Evolutionary conservation across 805 yeast genomes (phyloP), one percentile per base, ranked within the genome.

Genomic region (Candida sphagnicola): DNA sequence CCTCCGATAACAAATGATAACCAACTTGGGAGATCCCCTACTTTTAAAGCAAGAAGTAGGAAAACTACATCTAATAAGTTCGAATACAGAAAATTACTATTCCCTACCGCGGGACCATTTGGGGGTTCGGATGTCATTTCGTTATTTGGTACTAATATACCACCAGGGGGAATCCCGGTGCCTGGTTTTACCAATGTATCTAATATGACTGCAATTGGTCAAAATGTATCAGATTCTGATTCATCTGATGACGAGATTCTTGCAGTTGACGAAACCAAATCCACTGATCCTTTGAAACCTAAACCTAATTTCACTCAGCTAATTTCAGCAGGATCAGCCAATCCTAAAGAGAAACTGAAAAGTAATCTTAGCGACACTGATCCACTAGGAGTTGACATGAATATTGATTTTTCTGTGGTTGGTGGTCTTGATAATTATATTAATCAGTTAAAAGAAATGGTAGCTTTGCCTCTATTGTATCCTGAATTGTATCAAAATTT

Each of bases 31-130:
- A 49, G 44, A 29, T 28, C 29, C 3, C 30, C 39, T 50, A 24
- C 62, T 42, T 17, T 48, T 37, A 37, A 47, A 28, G 35, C 40
- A 8, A 66, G 72, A 47, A 49, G 64, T 31, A 59, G 72, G 29
- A 60, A 65, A n/a, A 61, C 70, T 14, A 53, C 62, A 5, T 56
- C 67, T 13, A 54, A 53, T 38, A 77, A 75, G 31, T 76, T 73
- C 18, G 74, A 67, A 30, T 65, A 59, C 39, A 57, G 84, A 29
- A 74, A 89, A 52, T 74, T 95, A 29, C 64, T 93, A 28, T 90
- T 85, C 53, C 95, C 96, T 5, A 91, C 96, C 0, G 88, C 89
- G 12, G 99, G 99, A 0, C 99, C 99, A 1, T 91, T 91, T 69
- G 99, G 99, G 19, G 99, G 99, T 16, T 82, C 91, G 44, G 97